Evolutionary conservation across 495 filamentous ascomycete species (phyloP).

Genomic region (Pyrenula massariospora): DNA sequence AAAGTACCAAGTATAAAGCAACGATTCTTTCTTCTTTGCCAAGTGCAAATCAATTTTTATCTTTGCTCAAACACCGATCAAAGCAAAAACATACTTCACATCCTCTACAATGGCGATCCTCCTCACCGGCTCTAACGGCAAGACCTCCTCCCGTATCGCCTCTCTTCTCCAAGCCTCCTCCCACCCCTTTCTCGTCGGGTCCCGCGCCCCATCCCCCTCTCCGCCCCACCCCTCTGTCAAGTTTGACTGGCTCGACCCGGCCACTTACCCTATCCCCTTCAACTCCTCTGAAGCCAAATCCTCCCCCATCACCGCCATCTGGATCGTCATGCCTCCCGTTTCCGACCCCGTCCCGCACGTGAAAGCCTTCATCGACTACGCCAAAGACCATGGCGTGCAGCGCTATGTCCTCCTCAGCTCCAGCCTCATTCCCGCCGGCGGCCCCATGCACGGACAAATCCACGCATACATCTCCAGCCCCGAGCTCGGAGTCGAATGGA

Average conservation of each 20-base stretch:
- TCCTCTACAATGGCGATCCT: conserved; percentile 19
- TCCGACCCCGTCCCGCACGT: conserved; percentile 14
- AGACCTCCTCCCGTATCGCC: conserved; percentile 28
- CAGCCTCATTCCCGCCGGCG: conserved; percentile 20
- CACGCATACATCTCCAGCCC: neutral
- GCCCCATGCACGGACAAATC: conserved; percentile 20
- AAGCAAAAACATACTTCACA: too few species aligned
- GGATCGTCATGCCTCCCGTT: conserved; percentile 21
- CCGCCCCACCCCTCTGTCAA: conserved; percentile 10
- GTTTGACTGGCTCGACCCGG: conserved; percentile 35
- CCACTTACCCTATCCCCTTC: conserved; percentile 25
- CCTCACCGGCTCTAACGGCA: conserved; percentile 36
- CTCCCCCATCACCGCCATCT: conserved; percentile 20
- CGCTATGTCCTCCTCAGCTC: conserved; percentile 34
- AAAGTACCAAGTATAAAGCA: too few species aligned
- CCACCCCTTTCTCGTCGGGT: conserved; percentile 25
- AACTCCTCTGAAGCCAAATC: neutral
- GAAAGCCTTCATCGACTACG: conserved; percentile 18
- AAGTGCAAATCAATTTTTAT: too few species aligned
- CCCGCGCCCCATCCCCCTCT: conserved; percentile 14
- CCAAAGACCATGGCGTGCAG: conserved; percentile 17
- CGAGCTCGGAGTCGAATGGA: neutral
- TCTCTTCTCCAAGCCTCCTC: conserved; percentile 16
- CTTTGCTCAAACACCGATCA: too few species aligned
- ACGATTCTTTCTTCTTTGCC: too few species aligned